These are phyloP conservation scores for Boletus patriciae DNA, from an alignment of 768 basidiomycete species.

Conservation along the genomic window DNA sequence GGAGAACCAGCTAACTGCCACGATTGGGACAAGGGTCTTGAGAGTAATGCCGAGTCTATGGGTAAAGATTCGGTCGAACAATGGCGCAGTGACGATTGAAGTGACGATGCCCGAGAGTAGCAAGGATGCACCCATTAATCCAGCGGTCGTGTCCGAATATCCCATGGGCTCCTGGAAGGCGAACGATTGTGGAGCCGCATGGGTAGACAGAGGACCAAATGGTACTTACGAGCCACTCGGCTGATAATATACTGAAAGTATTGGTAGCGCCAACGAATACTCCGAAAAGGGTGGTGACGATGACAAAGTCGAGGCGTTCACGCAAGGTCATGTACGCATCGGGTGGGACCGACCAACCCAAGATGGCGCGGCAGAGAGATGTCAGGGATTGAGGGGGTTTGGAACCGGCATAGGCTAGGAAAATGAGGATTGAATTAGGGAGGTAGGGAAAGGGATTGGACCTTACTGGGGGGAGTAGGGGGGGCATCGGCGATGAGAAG, in stretches of 20 bases:
- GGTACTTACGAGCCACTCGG: slow-evolving; percentile 61
- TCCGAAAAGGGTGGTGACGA: slow-evolving; percentile 62
- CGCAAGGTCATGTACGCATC: slow-evolving; percentile 59
- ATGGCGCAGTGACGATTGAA: slow-evolving; percentile 65
- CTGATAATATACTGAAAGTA: slow-evolving; percentile 63
- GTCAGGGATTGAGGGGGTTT: slow-evolving; percentile 51
- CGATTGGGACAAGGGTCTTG: slow-evolving; percentile 60
- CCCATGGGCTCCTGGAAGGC: slow-evolving; percentile 61
- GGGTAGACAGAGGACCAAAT: too few species aligned
- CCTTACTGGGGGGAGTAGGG: slow-evolving; percentile 76
- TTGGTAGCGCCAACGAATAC: slow-evolving; percentile 64
- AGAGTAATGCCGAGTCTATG: slow-evolving; percentile 60
- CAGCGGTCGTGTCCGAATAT: slow-evolving; percentile 64
- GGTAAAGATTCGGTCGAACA: slow-evolving; percentile 83
- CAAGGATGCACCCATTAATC: slow-evolving; percentile 68
- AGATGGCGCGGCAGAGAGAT: slow-evolving; percentile 54
- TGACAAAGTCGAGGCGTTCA: slow-evolving; percentile 70
- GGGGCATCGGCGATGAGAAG: slow-evolving; percentile 62
- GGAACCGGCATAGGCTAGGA: slow-evolving; percentile 66
- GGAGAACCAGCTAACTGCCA: slow-evolving; percentile 65
- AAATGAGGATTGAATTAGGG: neutral
- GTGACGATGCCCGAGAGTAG: slow-evolving; percentile 70
- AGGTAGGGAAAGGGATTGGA: neutral
- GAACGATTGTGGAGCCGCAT: neutral
- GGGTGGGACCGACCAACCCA: slow-evolving; percentile 40